Evolutionary conservation across 2,329 filamentous ascomycete genomes (phyloP).

Genomic region (Ceratocystis variospora): DNA sequence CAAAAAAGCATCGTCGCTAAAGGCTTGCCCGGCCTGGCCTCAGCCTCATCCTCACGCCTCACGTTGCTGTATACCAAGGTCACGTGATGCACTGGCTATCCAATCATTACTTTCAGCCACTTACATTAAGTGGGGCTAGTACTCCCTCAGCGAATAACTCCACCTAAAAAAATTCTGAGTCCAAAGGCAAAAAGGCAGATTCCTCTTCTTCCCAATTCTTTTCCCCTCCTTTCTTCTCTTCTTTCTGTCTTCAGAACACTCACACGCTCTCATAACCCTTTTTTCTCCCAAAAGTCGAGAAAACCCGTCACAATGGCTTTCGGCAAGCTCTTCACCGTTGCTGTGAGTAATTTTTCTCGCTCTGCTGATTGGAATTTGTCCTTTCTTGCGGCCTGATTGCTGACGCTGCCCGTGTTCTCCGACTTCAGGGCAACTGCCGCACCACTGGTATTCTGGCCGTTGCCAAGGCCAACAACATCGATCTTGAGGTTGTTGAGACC

Average conservation of each 20-base stretch:
- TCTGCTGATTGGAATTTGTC: conserved; percentile 20
- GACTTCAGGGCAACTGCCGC: conserved; percentile 67
- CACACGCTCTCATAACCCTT: conserved; percentile 21
- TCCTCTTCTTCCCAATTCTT: conserved; percentile 12
- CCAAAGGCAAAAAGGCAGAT: conserved; percentile 18
- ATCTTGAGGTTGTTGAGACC: conserved; percentile 70
- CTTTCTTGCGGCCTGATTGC: conserved; percentile 22
- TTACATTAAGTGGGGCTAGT: conserved; percentile 4
- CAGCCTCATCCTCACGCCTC: conserved; percentile 18
- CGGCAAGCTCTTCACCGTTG: conserved; percentile 87
- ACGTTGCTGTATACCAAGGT: background rate
- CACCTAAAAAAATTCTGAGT: conserved; percentile 19
- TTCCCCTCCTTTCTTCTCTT: conserved; percentile 20
- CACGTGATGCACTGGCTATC: conserved; percentile 9
- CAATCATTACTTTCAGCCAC: conserved; percentile 9
- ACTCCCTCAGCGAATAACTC: conserved; percentile 16
- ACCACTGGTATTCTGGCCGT: conserved; percentile 78
- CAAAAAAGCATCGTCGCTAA: conserved; percentile 3
- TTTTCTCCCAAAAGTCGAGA: conserved; percentile 18
- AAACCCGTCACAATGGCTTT: conserved; percentile 63
- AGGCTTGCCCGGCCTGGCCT: conserved; percentile 5
- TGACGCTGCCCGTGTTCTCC: conserved; percentile 23
- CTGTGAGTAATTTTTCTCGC: conserved; percentile 41
- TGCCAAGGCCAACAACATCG: conserved; percentile 93
- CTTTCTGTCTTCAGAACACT: conserved; percentile 24